Percentiles rank a stretch among this genome's conserved stretches.
These are phyloP conservation scores for Trifolium fragiferum DNA, from an alignment of 306 rosid genomes.

Conservation along the genomic window DNA sequence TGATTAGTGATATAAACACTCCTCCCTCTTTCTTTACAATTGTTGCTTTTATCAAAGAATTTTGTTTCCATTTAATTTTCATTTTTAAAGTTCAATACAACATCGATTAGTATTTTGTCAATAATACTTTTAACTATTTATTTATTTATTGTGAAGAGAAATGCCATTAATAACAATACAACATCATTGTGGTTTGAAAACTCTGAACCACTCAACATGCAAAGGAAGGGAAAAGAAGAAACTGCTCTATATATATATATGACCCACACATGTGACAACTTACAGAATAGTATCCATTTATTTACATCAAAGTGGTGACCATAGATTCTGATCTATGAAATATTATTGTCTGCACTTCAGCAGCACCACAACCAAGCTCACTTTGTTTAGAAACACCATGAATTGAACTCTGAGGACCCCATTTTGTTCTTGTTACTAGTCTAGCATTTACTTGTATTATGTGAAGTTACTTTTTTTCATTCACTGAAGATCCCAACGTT, in stretches of 20 bases:
- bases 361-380: neutral
- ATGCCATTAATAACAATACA: neutral
- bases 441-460: constrained; percentile 16
- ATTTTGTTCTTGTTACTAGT: neutral
- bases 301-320: constrained; percentile 27
- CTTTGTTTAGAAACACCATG: constrained; percentile 26
- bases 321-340: neutral
- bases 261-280: constrained; percentile 4
- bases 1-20: no score
- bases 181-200: constrained; percentile 1
- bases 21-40: no score
- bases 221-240: constrained; percentile 11
- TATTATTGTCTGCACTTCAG: neutral
- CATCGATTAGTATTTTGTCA: no score
- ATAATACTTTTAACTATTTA: no score
- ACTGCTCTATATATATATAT: no score
- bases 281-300: neutral
- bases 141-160: no score
- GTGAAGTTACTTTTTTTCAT: neutral
- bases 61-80: no score
- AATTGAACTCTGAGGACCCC: constrained; percentile 33
- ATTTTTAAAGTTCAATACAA: no score
- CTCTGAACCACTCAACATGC: constrained; percentile 28
- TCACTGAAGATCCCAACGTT: neutral
- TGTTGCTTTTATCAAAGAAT: no score